Evolutionary conservation across 2,329 filamentous ascomycete genomes (phyloP), one percentile per base, ranked within the genome.

Genomic region (Ustilaginoidea virens): DNA sequence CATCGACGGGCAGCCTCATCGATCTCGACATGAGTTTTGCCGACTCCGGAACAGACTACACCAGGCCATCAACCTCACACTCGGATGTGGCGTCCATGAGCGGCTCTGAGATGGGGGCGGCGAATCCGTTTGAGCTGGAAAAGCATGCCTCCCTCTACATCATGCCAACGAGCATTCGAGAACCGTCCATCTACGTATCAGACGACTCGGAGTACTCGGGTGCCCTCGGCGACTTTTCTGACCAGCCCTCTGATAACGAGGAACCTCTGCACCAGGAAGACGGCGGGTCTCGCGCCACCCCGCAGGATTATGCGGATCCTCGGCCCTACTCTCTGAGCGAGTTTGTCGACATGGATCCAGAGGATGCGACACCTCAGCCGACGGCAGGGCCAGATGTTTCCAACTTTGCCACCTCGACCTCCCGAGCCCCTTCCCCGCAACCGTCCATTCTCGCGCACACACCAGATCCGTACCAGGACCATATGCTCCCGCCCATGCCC

Each of bases 101-200:
- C 6, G 69, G 69, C 28, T 70, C 69, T 1, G 66, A 73, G 32
- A 46, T 66, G 18, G 61, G 66, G 16, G 56, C 60, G 9, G 60
- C 56, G 2, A 69, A 70, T 38, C 69, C 71, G 0, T 76, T 76
- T 33, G 68, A 74, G 31, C 55, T 76, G 4, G 72, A 77, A 44
- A 62, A 65, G n/a, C 70, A 74, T 38, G 56, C 67, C 2, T 73
- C 69, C 1, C 49, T 72, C 2, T 69, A 71, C 36, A 53, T 52
- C 9, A 43, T 48, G 39, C 47, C 55, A 4, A 41, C 49, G 4
- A 46, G 50, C 1, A 56, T 52, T 28, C 56, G 68, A 20, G 66
- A 71, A 36, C 66, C 67, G 1, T 70, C 66, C 4, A 70, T 74
- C 26, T 74, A 74, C 40, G 62, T 74, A 7, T 66, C 66, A 1